phyloP scores from a whole-genome alignment of 1,139 yeast species.

The Yueomyces sp. region DNA sequence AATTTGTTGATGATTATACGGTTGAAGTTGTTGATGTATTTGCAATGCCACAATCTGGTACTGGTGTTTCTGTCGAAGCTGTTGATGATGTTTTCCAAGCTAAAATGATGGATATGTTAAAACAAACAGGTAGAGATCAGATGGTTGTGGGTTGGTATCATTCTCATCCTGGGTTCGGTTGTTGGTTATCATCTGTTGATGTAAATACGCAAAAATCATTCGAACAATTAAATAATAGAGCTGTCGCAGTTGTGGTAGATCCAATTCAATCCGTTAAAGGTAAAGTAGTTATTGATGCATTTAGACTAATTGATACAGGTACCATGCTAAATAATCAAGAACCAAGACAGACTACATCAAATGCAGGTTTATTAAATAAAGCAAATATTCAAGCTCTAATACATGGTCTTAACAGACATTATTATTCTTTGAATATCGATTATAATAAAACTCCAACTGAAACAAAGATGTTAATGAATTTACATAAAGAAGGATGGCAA shows the following conservation, averaged over 20 bases:
- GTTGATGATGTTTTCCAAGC: slow-evolving; percentile 99
- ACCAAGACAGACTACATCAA: slow-evolving; percentile 95
- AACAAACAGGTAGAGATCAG: slow-evolving; percentile 96
- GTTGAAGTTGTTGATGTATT: slow-evolving; percentile 95
- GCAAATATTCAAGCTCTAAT: slow-evolving; percentile 97
- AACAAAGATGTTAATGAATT: slow-evolving; percentile 83
- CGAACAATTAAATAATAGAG: slow-evolving; percentile 87
- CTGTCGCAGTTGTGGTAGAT: slow-evolving; percentile 96
- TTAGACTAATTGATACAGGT: slow-evolving; percentile 82
- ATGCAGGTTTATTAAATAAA: slow-evolving; percentile 87
- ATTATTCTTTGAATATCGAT: slow-evolving; percentile 89
- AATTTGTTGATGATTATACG: slow-evolving; percentile 93
- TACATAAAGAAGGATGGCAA: slow-evolving; percentile 96
- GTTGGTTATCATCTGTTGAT: slow-evolving; percentile 96
- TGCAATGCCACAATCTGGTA: slow-evolving; percentile 98
- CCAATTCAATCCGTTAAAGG: slow-evolving; percentile 98
- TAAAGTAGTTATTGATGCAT: slow-evolving; percentile 97
- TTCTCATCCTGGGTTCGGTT: slow-evolving; percentile 99
- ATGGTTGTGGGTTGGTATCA: slow-evolving; percentile 99
- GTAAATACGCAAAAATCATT: slow-evolving; percentile 95
- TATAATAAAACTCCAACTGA: slow-evolving; percentile 88
- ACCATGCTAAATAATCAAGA: slow-evolving; percentile 92
- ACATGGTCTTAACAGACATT: slow-evolving; percentile 94
- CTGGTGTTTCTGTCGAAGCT: slow-evolving; percentile 98
- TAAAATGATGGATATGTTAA: slow-evolving; percentile 98